Evolutionary conservation across 768 basidiomycete species (phyloP).

Genomic region (Phaeotremella fagi): DNA sequence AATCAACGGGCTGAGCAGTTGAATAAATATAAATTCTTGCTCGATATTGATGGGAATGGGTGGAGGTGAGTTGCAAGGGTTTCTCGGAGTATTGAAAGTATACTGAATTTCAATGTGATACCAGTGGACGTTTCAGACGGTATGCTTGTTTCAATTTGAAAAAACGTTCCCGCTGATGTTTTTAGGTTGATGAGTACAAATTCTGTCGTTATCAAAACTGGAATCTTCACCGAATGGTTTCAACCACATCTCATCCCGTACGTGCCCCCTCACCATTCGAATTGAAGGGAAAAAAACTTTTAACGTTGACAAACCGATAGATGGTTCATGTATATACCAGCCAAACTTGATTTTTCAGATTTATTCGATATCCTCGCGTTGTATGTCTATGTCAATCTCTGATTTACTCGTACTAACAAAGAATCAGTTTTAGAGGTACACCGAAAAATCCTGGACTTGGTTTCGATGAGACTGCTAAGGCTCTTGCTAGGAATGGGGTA

Average conservation of each 20-base stretch:
- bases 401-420: background rate
- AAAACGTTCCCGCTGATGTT: background rate
- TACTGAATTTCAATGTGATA: no score
- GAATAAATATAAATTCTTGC: conserved; percentile 49
- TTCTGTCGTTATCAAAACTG: conserved; percentile 49
- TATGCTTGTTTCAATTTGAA: background rate
- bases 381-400: conserved; percentile 39
- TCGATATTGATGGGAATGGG: conserved; percentile 45
- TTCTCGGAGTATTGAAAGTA: background rate
- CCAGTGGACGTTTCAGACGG: conserved; percentile 34
- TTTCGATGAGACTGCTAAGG: conserved; percentile 49
- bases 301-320: conserved; percentile 13
- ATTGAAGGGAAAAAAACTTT: background rate
- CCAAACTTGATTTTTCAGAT: conserved; percentile 47
- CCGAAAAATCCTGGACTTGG: conserved; percentile 47
- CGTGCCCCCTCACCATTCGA: conserved; percentile 9
- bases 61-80: conserved; percentile 31
- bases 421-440: conserved; percentile 40
- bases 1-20: conserved; percentile 37
- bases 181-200: conserved; percentile 49
- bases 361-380: conserved; percentile 48
- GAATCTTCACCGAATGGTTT: conserved; percentile 51
- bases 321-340: conserved; percentile 49
- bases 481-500: conserved; percentile 48
- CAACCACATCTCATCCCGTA: conserved; percentile 46